Base-by-base conservation (phyloP, 2,329 filamentous ascomycete species). In the Venturia nashicola region DNA sequence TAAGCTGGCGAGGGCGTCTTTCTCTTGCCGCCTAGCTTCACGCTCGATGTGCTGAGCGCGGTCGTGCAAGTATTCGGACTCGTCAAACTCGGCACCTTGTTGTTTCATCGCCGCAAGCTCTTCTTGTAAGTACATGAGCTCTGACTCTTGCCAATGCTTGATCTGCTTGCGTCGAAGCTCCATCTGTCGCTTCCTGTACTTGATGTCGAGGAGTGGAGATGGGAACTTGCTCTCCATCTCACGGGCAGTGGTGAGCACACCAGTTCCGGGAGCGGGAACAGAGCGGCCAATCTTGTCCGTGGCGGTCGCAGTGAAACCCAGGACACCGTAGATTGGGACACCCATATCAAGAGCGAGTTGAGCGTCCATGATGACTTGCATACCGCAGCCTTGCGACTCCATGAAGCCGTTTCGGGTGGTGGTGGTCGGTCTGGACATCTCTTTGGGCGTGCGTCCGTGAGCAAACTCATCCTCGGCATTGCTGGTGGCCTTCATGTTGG, bases 401-500 rank as follows among this genome's bases (percentile, higher is more conserved):
- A 99, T 97, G 82, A 99, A 99, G 61, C 94, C 94, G 71, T 92
- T 94, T 77, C 94, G 85, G 67, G 94, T 99, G 3, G 94, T 99
- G 55, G 94, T 99, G 5, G 92, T 95, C 5, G 94, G 94, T 67
- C 94, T 88, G 40, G 95, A 99, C 94, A 99, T 99, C 78, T 99
- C 94, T 76, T 87, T 86, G 14, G 94, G 93, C 61, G 94, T 97
- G 68, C 94, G 90, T 59, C 94, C 94, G 72, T 97, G 94, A 11
- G 87, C 91, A 70, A 99, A 90, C 76, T 99, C 95, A 69, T 97
- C 92, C 66, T 97, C 89, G 34, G 93, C 92, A 73, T 97, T 99
- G 83, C 92, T 97, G 64, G 94, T 99, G 65, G 94, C 94, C 79
- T 96, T 96, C 94, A 99, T 99, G 82, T 99, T 99, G 81, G 94